Percentiles rank a stretch among this genome's conserved stretches.
Conservation (phyloP, 176 grass and related monocot genomes). For the barley (Hordeum vulgare) region MorexV3_pseudomolecules_assembly NC_058522.1:554689545-554690044, state of each 20-base stretch:
- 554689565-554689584: constrained; percentile 5
- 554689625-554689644: not conserved
- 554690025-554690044: too few species aligned
- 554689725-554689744: not conserved
- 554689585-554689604: not conserved
- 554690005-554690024: too few species aligned
- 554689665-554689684: not conserved
- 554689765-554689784: not conserved
- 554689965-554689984: too few species aligned
- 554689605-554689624: not conserved
- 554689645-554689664: not conserved
- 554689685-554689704: not conserved
- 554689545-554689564: constrained; percentile 2
- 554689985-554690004: too few species aligned
- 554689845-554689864: too few species aligned
- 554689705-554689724: not conserved
- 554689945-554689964: not conserved
- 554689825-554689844: too few species aligned
- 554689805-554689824: not conserved
- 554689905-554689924: too few species aligned
- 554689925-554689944: not conserved
- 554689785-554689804: not conserved
- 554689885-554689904: too few species aligned
- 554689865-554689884: too few species aligned
- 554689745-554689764: not conserved